Conservation (phyloP, 2,329 filamentous ascomycete genomes). For the Trichoderma harzianum region DNA sequence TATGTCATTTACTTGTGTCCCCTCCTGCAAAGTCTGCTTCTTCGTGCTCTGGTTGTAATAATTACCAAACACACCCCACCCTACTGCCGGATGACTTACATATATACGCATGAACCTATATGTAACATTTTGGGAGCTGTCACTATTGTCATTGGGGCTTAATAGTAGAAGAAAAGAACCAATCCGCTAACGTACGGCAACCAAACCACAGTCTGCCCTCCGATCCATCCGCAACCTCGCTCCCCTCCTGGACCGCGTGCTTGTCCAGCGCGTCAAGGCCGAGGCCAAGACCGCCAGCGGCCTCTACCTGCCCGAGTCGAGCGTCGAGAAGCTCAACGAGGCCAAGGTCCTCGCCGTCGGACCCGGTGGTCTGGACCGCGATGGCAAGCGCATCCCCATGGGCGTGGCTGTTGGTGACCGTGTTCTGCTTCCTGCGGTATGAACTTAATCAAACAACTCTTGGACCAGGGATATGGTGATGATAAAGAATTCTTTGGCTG, state of each 20-base stretch:
- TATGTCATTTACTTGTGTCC: background rate
- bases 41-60: background rate
- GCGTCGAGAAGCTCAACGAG: conserved; percentile 98
- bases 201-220: conserved; percentile 63
- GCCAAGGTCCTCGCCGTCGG: conserved; percentile 94
- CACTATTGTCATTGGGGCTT: background rate
- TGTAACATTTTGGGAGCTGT: background rate
- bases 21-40: background rate
- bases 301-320: conserved; percentile 96
- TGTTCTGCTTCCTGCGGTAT: conserved; percentile 91
- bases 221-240: conserved; percentile 94
- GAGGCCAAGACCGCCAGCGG: conserved; percentile 94
- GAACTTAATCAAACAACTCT: background rate
- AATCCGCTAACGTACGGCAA: background rate
- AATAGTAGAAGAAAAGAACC: too few species aligned
- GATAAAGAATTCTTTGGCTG: background rate
- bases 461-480: background rate
- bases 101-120: background rate
- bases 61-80: background rate
- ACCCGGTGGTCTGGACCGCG: conserved; percentile 80
- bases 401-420: conserved; percentile 82
- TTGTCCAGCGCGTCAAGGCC: conserved; percentile 96
- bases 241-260: conserved; percentile 94
- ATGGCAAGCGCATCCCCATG: conserved; percentile 83
- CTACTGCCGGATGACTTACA: background rate